phyloP scores from a whole-genome alignment of 1,284 basidiomycete species.

The Pseudozyma pruni region DNA sequence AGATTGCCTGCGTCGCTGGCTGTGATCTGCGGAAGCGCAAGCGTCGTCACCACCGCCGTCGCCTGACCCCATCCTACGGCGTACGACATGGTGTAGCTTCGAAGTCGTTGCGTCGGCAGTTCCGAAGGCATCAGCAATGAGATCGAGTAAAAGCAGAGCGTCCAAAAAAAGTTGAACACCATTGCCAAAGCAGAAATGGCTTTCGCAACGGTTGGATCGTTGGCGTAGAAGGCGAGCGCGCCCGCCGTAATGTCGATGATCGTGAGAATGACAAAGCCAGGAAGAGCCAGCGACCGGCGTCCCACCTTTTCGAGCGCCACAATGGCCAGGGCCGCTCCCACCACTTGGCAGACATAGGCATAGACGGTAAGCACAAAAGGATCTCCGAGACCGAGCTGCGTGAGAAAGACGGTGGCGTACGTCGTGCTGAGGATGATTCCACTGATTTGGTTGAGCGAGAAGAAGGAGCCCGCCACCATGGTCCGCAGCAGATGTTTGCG shows the following conservation, averaged over 20 bases:
- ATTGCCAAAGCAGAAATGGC: conserved; percentile 54
- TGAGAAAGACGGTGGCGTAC: conserved; percentile 55
- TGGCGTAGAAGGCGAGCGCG: conserved; percentile 35
- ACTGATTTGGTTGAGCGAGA: conserved; percentile 58
- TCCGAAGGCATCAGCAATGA: conserved; percentile 58
- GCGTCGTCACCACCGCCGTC: conserved; percentile 57
- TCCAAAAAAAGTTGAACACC: conserved; percentile 60
- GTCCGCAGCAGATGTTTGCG: conserved; percentile 49
- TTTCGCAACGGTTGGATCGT: conserved; percentile 24
- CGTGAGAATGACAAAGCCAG: conserved; percentile 49
- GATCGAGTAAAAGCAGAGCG: conserved; percentile 57
- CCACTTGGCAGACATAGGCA: conserved; percentile 47
- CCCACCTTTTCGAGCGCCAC: conserved; percentile 54
- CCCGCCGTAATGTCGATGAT: conserved; percentile 51
- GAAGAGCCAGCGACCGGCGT: conserved; percentile 47
- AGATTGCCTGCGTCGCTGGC: conserved; percentile 50
- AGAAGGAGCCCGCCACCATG: conserved; percentile 55
- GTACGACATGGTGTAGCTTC: conserved; percentile 59
- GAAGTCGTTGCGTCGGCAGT: conserved; percentile 51
- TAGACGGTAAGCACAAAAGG: conserved; percentile 55
- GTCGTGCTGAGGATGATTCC: conserved; percentile 59
- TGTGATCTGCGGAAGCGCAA: conserved; percentile 54
- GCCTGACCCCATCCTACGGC: conserved; percentile 57
- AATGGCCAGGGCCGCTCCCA: conserved; percentile 49
- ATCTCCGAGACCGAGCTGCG: conserved; percentile 47